Evolutionary conservation across 495 filamentous ascomycete genomes (phyloP), one percentile per base, ranked within the genome.

Genomic region (Penicillium tannophilum): DNA sequence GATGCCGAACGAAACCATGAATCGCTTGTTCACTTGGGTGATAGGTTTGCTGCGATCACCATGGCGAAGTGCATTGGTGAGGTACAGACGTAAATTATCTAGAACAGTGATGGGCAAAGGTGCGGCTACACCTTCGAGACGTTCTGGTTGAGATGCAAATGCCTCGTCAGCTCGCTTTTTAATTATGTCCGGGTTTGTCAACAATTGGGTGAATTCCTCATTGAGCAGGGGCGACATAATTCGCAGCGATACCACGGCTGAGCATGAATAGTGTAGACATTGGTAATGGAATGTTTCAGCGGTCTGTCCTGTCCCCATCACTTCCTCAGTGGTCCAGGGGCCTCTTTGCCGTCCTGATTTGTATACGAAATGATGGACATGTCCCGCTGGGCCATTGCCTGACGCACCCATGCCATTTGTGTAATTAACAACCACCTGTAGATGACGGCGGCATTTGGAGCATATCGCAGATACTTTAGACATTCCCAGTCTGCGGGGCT

Each of bases 11-110:
- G 85, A 82, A 14, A 86, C 76, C 52, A 83, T 75, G 63, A 91
- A 95, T 16, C 81, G 82, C 69, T 90, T 92, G 72, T 93, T 93
- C 8, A 82, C 72, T 14, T 80, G 78, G 4, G 84, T 81, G 54
- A 93, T 90, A 20, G 71, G 63, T 66, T 84, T 85, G 36, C 77
- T 75, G 31, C 69, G 62, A 52, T 70, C 62, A 8, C 64, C 52
- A 39, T 79, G 71, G 31, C 79, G 66, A 48, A 90, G 72, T 8
- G 86, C 76, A 63, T 92, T 88, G 7, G 60, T 71, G 26, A 92
- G 66, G 64, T 92, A 92, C 46, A 74, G 75, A 26, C 79, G 78
- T 36, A 92, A 72, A 23, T 83, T 86, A 20, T 75, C 62, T 24
- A 88, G 69, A 0, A 86, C 77, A 5, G 78, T 79, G 6, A 82